Conservation (phyloP, 2,329 filamentous ascomycete species). For the Leptographium radiaticola region DNA sequence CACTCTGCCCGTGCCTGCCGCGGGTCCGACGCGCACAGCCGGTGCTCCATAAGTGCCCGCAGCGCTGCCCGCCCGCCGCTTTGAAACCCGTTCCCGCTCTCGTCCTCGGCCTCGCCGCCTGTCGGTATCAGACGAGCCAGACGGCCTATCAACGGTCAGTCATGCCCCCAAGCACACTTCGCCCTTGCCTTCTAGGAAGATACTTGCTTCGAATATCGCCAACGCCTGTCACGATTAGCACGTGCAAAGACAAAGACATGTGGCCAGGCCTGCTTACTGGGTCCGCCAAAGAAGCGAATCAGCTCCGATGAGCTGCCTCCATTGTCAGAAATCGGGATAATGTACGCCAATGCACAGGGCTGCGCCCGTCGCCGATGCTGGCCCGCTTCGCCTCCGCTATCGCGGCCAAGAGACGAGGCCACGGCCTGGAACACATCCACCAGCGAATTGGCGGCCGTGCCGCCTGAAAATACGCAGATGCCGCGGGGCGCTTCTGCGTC, state of each 20-base stretch:
- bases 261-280: slow-evolving; percentile 40
- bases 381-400: background rate
- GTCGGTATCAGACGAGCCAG: slow-evolving; percentile 82
- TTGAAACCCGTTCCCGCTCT: background rate
- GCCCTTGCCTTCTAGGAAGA: background rate
- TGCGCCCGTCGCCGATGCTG: background rate
- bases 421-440: slow-evolving; percentile 76
- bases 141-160: slow-evolving; percentile 42
- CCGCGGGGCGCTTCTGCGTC: slow-evolving; percentile 21
- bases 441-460: slow-evolving; percentile 85
- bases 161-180: too few relatives aligned
- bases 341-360: slow-evolving; percentile 59
- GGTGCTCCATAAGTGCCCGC: slow-evolving; percentile 76
- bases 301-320: slow-evolving; percentile 88
- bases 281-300: slow-evolving; percentile 87
- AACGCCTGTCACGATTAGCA: slow-evolving; percentile 21
- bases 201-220: slow-evolving; percentile 59
- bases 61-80: slow-evolving; percentile 54
- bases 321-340: slow-evolving; percentile 94
- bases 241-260: background rate
- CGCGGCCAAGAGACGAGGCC: slow-evolving; percentile 17
- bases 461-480: slow-evolving; percentile 81
- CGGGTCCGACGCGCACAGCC: slow-evolving; percentile 48
- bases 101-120: slow-evolving; percentile 18
- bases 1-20: slow-evolving; percentile 60